phyloP scores from a whole-genome alignment of 495 filamentous ascomycete genomes.

The Hypoxylon rickii region DNA sequence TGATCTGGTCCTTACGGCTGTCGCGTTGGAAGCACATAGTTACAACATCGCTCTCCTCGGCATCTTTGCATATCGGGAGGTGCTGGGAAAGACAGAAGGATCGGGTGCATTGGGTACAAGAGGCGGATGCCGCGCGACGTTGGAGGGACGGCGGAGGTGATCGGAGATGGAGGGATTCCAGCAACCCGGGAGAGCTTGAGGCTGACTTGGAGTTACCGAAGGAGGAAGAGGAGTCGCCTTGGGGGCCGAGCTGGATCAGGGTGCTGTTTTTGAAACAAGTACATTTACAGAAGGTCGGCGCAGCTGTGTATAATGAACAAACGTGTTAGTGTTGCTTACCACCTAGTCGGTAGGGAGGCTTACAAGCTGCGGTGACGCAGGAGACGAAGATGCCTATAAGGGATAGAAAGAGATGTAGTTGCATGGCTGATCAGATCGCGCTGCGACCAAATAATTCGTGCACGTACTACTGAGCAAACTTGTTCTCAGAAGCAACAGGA shows the following conservation, averaged over 20 bases:
- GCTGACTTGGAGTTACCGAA: conserved; percentile 34
- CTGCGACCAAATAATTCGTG: too few species aligned
- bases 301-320: conserved; percentile 32
- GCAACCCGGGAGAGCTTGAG: conserved; percentile 1
- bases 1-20: conserved; percentile 83
- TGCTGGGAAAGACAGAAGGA: conserved; percentile 86
- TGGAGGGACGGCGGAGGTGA: conserved; percentile 5
- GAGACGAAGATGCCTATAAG: conserved; percentile 40
- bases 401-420: conserved; percentile 39
- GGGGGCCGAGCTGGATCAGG: conserved; percentile 73
- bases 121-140: conserved; percentile 39
- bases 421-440: too few species aligned
- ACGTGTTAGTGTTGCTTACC: conserved; percentile 12
- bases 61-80: conserved; percentile 82
- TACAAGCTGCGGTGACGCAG: conserved; percentile 43
- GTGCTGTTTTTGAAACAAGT: conserved; percentile 91
- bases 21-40: conserved; percentile 94
- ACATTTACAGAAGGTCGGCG: conserved; percentile 97
- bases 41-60: conserved; percentile 83
- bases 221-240: conserved; percentile 38
- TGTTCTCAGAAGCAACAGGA: too few species aligned
- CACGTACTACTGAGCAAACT: too few species aligned
- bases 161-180: neutral
- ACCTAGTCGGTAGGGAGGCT: conserved; percentile 28
- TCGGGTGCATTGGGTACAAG: conserved; percentile 86